phyloP scores from a whole-genome alignment of 768 basidiomycete species.

The Chalciporus pseudorubinellus region DNA sequence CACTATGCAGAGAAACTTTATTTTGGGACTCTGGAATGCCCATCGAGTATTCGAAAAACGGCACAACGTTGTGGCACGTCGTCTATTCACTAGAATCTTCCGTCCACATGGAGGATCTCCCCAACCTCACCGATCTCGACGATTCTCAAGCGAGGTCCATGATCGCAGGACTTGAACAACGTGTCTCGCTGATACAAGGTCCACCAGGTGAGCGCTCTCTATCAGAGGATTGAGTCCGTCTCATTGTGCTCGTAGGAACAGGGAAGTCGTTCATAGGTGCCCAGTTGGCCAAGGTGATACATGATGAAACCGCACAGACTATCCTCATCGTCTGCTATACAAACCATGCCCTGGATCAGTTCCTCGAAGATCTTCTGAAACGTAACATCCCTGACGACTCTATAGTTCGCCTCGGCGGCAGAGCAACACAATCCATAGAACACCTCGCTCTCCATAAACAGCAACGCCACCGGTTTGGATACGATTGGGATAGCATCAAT shows the following conservation, averaged over 20 bases:
- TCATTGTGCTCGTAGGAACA: conserved; percentile 44
- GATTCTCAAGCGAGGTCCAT: conserved; percentile 45
- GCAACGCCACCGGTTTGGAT: neutral
- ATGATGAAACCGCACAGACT: conserved; percentile 41
- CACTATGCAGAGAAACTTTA: conserved; percentile 50
- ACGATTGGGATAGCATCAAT: conserved; percentile 12
- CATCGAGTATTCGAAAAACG: neutral
- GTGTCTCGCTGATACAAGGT: conserved; percentile 63
- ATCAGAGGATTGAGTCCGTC: neutral
- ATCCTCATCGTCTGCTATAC: conserved; percentile 74
- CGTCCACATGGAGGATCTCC: conserved; percentile 38
- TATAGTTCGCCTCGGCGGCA: conserved; percentile 58
- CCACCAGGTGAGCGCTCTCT: conserved; percentile 51
- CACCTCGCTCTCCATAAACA: conserved; percentile 38
- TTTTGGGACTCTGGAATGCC: conserved; percentile 42
- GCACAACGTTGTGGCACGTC: conserved; percentile 9
- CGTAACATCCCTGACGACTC: conserved; percentile 48
- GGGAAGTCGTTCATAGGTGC: conserved; percentile 74
- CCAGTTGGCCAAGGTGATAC: conserved; percentile 55
- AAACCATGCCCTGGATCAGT: conserved; percentile 71
- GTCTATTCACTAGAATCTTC: conserved; percentile 21
- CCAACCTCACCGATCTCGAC: conserved; percentile 47
- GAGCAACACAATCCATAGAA: conserved; percentile 46
- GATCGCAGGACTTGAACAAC: conserved; percentile 50
- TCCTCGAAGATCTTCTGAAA: conserved; percentile 56